Conservation (phyloP, 176 grass and related monocot genomes). For the Dendrocalamus sinicus region DNA sequence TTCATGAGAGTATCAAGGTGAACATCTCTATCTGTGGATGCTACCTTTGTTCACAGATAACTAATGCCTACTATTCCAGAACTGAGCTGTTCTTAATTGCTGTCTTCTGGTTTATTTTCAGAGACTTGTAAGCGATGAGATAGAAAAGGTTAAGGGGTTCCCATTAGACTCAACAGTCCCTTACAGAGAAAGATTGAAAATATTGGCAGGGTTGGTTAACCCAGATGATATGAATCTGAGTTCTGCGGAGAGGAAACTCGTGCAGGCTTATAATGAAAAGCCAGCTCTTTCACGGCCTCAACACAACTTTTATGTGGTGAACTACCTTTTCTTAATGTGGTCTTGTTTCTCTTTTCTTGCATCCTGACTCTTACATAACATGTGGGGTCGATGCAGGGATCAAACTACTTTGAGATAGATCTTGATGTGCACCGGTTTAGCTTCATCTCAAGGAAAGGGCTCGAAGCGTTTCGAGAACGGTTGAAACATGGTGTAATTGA, state of each 20-base stretch:
- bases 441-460: slow-evolving; percentile 90
- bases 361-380: slow-evolving; percentile 23
- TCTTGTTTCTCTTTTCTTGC: slow-evolving; percentile 9
- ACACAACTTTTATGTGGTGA: slow-evolving; percentile 87
- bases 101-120: slow-evolving; percentile 40
- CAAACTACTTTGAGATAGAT: slow-evolving; percentile 97
- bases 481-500: slow-evolving; percentile 82
- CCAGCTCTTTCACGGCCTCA: slow-evolving; percentile 87
- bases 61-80: neutral
- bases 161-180: slow-evolving; percentile 75
- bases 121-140: slow-evolving; percentile 78
- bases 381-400: slow-evolving; percentile 59
- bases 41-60: slow-evolving; percentile 1
- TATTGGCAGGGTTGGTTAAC: slow-evolving; percentile 87
- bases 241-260: slow-evolving; percentile 80
- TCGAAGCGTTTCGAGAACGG: slow-evolving; percentile 79
- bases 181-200: slow-evolving; percentile 93
- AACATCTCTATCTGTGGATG: neutral
- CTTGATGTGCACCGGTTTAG: slow-evolving; percentile 93
- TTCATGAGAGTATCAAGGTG: slow-evolving; percentile 89
- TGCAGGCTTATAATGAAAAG: slow-evolving; percentile 95
- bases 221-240: slow-evolving; percentile 90
- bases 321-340: neutral
- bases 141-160: slow-evolving; percentile 89
- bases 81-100: neutral